Percentiles rank a stretch among this genome's conserved stretches.
These are phyloP conservation scores for Beauveria asiatica DNA, from an alignment of 2,329 filamentous ascomycete species.

Conservation along the genomic window DNA sequence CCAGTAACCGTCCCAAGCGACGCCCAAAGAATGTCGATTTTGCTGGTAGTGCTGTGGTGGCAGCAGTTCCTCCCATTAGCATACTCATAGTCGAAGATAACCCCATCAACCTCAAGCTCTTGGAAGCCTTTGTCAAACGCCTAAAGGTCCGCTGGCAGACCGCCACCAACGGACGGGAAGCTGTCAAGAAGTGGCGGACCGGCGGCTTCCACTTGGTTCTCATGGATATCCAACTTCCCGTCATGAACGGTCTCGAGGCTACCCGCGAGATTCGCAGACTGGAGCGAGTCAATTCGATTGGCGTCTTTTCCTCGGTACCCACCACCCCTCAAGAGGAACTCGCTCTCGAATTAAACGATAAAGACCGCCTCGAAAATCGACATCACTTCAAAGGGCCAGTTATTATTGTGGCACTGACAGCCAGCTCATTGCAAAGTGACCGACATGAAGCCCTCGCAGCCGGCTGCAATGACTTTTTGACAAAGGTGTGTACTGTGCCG, in stretches of 20 bases:
- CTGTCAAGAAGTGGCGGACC: constrained; percentile 83
- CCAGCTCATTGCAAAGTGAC: constrained; percentile 89
- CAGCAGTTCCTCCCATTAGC: constrained; percentile 87
- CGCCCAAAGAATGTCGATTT: constrained; percentile 41
- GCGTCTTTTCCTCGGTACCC: constrained; percentile 70
- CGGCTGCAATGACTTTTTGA: constrained; percentile 96
- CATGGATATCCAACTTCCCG: constrained; percentile 96
- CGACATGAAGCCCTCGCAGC: constrained; percentile 89
- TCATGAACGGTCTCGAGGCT: constrained; percentile 92
- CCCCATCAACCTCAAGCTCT: constrained; percentile 87
- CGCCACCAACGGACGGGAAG: constrained; percentile 91
- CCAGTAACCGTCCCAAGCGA: constrained; percentile 40
- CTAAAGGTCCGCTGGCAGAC: constrained; percentile 94
- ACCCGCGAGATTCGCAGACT: constrained; percentile 89
- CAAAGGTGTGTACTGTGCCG: constrained; percentile 61
- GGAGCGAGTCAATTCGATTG: constrained; percentile 85
- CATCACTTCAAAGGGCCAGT: constrained; percentile 88
- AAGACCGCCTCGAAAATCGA: constrained; percentile 60
- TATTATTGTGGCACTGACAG: constrained; percentile 94
- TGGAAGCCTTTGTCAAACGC: constrained; percentile 92
- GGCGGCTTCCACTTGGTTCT: constrained; percentile 93
- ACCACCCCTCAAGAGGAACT: constrained; percentile 42
- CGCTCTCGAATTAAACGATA: constrained; percentile 42
- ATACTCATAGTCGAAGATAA: constrained; percentile 98
- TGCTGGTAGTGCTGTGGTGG: constrained; percentile 57